phyloP scores from a whole-genome alignment of 805 yeast genomes.

The Saturnispora bothae region DNA sequence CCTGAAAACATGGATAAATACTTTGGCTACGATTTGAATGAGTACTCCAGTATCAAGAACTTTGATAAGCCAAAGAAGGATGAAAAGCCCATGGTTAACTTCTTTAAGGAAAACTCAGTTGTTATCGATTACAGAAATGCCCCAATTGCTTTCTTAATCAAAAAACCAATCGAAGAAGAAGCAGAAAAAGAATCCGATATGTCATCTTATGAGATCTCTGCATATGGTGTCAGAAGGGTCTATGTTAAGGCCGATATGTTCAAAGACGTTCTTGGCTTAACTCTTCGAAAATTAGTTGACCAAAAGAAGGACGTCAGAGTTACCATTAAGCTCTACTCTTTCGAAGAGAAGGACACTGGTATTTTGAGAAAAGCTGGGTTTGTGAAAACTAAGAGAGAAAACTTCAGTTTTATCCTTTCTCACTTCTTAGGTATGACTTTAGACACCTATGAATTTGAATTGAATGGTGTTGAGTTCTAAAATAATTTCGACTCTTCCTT shows the following conservation, averaged over 20 bases:
- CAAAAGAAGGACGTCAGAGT: slow-evolving; percentile 26
- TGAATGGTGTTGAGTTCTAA: slow-evolving; percentile 11
- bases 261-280: slow-evolving; percentile 37
- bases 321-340: slow-evolving; percentile 28
- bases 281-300: slow-evolving; percentile 13
- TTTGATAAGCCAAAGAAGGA: slow-evolving; percentile 13
- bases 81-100: slow-evolving; percentile 12
- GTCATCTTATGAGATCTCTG: slow-evolving; percentile 33
- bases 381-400: slow-evolving; percentile 15
- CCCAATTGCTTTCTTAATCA: slow-evolving; percentile 55
- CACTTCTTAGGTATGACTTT: slow-evolving; percentile 15
- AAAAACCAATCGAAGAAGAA: slow-evolving; percentile 26
- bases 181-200: slow-evolving; percentile 9
- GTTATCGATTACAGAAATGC: slow-evolving; percentile 54
- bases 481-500: too few relatives aligned
- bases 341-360: slow-evolving; percentile 33
- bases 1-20: slow-evolving; percentile 27
- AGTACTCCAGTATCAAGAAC: slow-evolving; percentile 25
- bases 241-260: slow-evolving; percentile 56
- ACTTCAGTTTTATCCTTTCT: slow-evolving; percentile 10
- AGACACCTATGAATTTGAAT: slow-evolving; percentile 15
- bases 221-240: slow-evolving; percentile 59
- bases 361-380: slow-evolving; percentile 36
- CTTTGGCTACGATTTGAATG: slow-evolving; percentile 43
- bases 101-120: slow-evolving; percentile 37